phyloP scores from a whole-genome alignment of 768 basidiomycete genomes.

The Boletus fagicola region DNA sequence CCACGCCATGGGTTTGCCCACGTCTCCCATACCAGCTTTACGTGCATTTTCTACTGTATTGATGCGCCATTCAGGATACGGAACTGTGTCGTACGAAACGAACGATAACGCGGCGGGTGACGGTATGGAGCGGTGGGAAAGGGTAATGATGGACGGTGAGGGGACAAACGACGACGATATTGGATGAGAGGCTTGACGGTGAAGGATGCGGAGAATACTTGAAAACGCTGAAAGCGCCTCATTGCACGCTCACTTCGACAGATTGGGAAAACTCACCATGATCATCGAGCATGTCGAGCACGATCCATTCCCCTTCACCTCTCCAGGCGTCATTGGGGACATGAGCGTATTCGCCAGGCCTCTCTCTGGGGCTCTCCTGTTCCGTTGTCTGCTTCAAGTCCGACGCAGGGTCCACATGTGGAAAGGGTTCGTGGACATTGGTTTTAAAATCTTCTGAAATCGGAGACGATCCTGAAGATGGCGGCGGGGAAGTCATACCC shows the following conservation, averaged over 20 bases:
- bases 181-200: conserved; percentile 38
- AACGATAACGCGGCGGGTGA: conserved; percentile 15
- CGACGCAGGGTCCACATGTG: not conserved
- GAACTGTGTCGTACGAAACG: conserved; percentile 39
- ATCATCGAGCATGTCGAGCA: conserved; percentile 51
- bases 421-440: conserved; percentile 1
- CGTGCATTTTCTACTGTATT: conserved; percentile 50
- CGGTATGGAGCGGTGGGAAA: conserved; percentile 39
- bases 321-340: conserved; percentile 9
- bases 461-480: conserved; percentile 28
- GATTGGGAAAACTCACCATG: conserved; percentile 30
- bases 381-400: conserved; percentile 8
- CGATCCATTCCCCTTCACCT: conserved; percentile 46
- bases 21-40: conserved; percentile 57
- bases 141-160: conserved; percentile 51
- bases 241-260: not conserved
- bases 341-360: not conserved
- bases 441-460: conserved; percentile 14
- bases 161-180: conserved; percentile 44
- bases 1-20: conserved; percentile 53
- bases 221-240: conserved; percentile 38
- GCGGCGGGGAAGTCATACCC: conserved; percentile 14
- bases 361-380: not conserved
- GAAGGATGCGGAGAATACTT: conserved; percentile 52
- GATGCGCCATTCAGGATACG: conserved; percentile 68